phyloP scores from a whole-genome alignment of 139 green algal genomes.

The Trebouxia sp. region DNA sequence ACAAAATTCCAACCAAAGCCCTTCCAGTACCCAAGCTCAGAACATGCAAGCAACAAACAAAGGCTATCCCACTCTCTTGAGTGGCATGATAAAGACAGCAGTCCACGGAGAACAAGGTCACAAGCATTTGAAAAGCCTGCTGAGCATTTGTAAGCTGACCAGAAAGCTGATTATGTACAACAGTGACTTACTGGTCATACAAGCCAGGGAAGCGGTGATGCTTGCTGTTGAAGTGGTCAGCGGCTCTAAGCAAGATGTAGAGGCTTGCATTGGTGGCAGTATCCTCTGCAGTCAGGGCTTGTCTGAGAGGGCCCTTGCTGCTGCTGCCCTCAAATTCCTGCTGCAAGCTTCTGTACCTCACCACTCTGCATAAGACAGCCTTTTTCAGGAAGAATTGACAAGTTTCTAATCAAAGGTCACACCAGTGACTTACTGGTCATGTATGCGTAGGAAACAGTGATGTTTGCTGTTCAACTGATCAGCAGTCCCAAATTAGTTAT shows the following conservation, averaged over 20 bases:
- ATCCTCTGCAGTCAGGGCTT: conserved; percentile 52
- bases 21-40: too few species aligned
- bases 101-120: too few species aligned
- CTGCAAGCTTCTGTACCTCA: conserved; percentile 63
- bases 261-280: conserved; percentile 59
- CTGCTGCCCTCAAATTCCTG: conserved; percentile 51
- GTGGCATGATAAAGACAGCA: too few species aligned
- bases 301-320: conserved; percentile 36
- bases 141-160: too few species aligned
- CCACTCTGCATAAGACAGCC: conserved; percentile 40
- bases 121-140: too few species aligned
- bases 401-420: too few species aligned
- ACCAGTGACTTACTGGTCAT: not conserved
- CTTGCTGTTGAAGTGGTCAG: conserved; percentile 70
- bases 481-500: conserved; percentile 77
- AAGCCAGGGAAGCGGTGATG: conserved; percentile 63
- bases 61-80: too few species aligned
- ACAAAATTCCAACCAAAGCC: not conserved
- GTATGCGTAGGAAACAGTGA: conserved; percentile 22
- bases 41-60: too few species aligned
- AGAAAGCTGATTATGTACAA: not conserved
- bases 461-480: conserved; percentile 71
- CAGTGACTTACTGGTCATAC: conserved; percentile 45
- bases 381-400: not conserved
- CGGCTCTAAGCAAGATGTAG: conserved; percentile 81